These are phyloP conservation scores for Xylaria curta DNA, from an alignment of 495 filamentous ascomycete genomes.

Conservation along the genomic window DNA sequence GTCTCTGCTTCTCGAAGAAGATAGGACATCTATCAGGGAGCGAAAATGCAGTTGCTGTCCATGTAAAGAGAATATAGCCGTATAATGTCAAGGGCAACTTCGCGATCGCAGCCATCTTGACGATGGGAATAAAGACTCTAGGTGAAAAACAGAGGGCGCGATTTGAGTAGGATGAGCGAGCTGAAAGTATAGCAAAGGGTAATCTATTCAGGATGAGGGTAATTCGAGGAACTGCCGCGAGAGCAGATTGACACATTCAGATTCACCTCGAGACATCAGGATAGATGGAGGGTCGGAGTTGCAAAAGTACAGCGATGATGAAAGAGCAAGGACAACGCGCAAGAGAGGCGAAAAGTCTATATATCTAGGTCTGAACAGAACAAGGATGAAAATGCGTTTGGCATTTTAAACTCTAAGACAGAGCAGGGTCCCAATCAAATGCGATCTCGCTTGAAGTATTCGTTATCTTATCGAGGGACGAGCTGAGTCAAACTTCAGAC, in stretches of 20 bases:
- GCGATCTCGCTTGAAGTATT: neutral
- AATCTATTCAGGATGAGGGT: neutral
- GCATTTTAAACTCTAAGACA: neutral
- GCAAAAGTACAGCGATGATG: neutral
- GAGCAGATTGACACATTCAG: neutral
- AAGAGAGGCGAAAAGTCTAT: neutral
- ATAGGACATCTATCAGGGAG: constrained; percentile 33
- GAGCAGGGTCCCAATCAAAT: neutral
- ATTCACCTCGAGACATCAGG: neutral
- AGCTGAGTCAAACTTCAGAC: neutral
- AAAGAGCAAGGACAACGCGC: neutral
- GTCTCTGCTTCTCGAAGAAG: constrained; percentile 30
- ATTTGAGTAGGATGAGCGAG: neutral
- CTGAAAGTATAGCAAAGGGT: neutral
- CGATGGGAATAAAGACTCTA: neutral
- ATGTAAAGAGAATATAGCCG: neutral
- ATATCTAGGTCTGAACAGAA: neutral
- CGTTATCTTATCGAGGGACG: constrained; percentile 1
- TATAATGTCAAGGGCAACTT: neutral
- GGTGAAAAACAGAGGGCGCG: neutral
- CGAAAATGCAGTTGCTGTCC: neutral
- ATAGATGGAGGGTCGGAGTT: neutral
- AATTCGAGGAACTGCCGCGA: neutral
- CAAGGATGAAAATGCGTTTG: neutral
- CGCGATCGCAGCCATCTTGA: neutral